These are phyloP conservation scores for Aspergillus egyptiacus DNA, from an alignment of 495 filamentous ascomycete species.

Conservation along the genomic window DNA sequence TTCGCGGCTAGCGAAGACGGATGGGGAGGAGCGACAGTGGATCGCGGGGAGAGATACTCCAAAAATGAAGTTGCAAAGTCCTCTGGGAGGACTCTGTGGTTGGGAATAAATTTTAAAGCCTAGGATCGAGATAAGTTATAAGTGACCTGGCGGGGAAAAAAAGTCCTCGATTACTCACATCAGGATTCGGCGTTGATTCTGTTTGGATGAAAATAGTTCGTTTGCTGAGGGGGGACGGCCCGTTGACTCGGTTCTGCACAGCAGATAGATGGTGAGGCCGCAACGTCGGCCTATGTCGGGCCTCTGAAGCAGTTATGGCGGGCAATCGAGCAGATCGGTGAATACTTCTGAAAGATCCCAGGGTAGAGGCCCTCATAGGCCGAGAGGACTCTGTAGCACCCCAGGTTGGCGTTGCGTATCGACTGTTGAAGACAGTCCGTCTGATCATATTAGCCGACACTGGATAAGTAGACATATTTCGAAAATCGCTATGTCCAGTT, in stretches of 20 bases:
- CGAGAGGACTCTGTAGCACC: constrained; percentile 24
- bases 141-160: background rate
- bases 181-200: constrained; percentile 82
- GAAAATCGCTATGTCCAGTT: no score
- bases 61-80: constrained; percentile 68
- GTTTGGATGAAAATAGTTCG: constrained; percentile 98
- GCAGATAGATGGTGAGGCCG: constrained; percentile 43
- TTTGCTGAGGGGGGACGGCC: constrained; percentile 34
- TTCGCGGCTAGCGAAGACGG: constrained; percentile 89
- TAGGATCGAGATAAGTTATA: constrained; percentile 16
- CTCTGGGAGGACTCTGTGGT: constrained; percentile 71
- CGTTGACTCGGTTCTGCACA: constrained; percentile 26
- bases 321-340: constrained; percentile 39
- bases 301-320: constrained; percentile 45
- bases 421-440: constrained; percentile 26
- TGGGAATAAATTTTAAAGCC: constrained; percentile 91
- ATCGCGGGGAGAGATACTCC: constrained; percentile 84
- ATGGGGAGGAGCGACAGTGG: constrained; percentile 80
- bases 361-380: constrained; percentile 23
- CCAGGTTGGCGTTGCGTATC: constrained; percentile 23
- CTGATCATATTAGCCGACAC: constrained; percentile 33
- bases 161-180: constrained; percentile 47
- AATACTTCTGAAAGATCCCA: constrained; percentile 31
- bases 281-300: constrained; percentile 41
- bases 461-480: constrained; percentile 30